Base-by-base conservation (phyloP, 495 filamentous ascomycete species). In the Umbilicaria muhlenbergii region DNA sequence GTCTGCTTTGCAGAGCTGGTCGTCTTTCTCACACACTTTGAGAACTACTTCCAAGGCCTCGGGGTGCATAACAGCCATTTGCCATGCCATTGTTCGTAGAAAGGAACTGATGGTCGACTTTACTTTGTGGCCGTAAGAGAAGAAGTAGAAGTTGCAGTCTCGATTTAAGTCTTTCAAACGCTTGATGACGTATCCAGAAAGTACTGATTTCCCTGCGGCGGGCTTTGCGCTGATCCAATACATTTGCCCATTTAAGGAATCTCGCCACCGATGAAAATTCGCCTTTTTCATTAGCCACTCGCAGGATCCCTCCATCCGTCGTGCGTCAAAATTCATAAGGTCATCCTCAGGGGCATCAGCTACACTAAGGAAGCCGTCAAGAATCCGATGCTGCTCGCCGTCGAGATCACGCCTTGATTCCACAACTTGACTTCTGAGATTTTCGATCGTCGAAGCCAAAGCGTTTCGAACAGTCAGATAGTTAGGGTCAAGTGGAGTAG, bases 381-480 rank as follows among this genome's bases (percentile, higher is more conserved):
- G 46, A 15, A 54, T 39, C 16, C 43, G 37, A 2, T 2, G 19
- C 5, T 47, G 17, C 5, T 39, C 34, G 6, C 6, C 8, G 6
- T 28, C 24, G 6, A 28, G 3, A 1, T 8, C 24, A 28, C 24
- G 24, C 24, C 8, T 28, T 6, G 24, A 28, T 5, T 28, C 24
- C 5, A 12, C 10, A 5, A 1, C 11, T 11, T 11, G 24, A 8
- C 24, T 28, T 28, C 24, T 28, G 6, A 28, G 6, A 8, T 8
- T 28, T 5, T 50, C 41, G 7, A 53, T 44, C 1, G 7, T 46
- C 6, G 51, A 36, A 0, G 36, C 33, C 3, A 53, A 31, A 4
- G 55, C 59, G 44, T 68, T 67, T 19, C 60, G 47, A 2, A 71
- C 44, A 1, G 42, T 50, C 3, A 55, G 42, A 44, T 69, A 72